Percentiles rank a stretch among this genome's conserved stretches.
phyloP scores from a whole-genome alignment of 371 early-diverging fungal species.

The Saksenaea vasiformis region DNA sequence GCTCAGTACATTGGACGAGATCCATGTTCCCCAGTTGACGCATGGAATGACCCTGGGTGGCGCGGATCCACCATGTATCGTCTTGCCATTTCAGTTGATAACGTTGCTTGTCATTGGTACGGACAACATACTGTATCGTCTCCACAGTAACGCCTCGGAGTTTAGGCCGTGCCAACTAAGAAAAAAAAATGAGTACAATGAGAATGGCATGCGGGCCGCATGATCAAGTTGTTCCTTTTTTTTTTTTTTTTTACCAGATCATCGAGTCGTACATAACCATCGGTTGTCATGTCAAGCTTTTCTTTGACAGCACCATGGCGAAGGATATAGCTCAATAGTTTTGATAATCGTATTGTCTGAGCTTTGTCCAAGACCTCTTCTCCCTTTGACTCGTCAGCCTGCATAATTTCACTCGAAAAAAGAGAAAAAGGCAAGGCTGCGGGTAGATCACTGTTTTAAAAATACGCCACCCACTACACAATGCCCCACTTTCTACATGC shows the following conservation, averaged over 20 bases:
- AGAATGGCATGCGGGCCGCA: no score
- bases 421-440: background rate
- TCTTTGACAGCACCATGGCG: slow-evolving; percentile 85
- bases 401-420: background rate
- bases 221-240: no score
- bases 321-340: slow-evolving; percentile 75
- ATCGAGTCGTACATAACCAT: slow-evolving; percentile 71
- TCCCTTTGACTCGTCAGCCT: background rate
- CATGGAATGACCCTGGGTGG: slow-evolving; percentile 87
- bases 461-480: no score
- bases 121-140: slow-evolving; percentile 65
- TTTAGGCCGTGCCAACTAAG: slow-evolving; percentile 53
- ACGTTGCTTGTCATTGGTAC: slow-evolving; percentile 80
- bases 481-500: no score
- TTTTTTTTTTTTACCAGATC: slow-evolving; percentile 66
- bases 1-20: slow-evolving; percentile 24
- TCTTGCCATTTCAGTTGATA: slow-evolving; percentile 54
- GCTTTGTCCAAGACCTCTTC: background rate
- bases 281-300: slow-evolving; percentile 67
- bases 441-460: no score
- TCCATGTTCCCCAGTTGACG: slow-evolving; percentile 48
- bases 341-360: slow-evolving; percentile 59
- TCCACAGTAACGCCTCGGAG: slow-evolving; percentile 56
- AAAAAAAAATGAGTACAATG: no score
- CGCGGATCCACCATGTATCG: slow-evolving; percentile 67